A percentile compares a stretch with the other conserved stretches of the same genome.
These are phyloP conservation scores for Coemansia asiatica DNA, from an alignment of 192 early-diverging fungal genomes.

Conservation along the genomic window DNA sequence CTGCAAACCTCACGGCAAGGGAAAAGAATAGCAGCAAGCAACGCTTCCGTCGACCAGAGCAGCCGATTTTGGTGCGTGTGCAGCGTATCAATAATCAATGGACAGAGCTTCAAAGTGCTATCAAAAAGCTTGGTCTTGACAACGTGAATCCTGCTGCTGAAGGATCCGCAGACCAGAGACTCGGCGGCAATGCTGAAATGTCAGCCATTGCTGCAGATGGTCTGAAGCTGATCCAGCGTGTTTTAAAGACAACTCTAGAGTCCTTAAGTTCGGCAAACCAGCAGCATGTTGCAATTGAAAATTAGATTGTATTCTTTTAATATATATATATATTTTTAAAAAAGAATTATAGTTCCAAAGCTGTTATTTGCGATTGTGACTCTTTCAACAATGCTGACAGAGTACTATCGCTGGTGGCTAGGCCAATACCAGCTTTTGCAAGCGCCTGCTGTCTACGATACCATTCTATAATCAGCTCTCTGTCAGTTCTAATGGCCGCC, in stretches of 20 bases:
- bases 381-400: slow-evolving; percentile 32
- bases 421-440: slow-evolving; percentile 12
- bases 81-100: slow-evolving; percentile 30
- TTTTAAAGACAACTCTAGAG: slow-evolving; percentile 18
- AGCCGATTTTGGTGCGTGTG: slow-evolving; percentile 26
- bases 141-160: not conserved
- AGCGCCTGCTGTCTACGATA: slow-evolving; percentile 21
- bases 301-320: no score
- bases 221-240: slow-evolving; percentile 29
- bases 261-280: slow-evolving; percentile 4
- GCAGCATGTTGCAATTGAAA: no score
- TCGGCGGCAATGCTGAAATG: not conserved
- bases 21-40: not conserved
- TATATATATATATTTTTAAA: no score
- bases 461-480: slow-evolving; percentile 39
- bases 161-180: not conserved
- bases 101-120: slow-evolving; percentile 12
- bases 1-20: not conserved
- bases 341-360: slow-evolving; percentile 27
- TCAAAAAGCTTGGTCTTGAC: slow-evolving; percentile 13
- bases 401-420: slow-evolving; percentile 2
- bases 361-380: slow-evolving; percentile 38
- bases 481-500: slow-evolving; percentile 33
- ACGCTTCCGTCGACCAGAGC: slow-evolving; percentile 20
- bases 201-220: slow-evolving; percentile 9